Percentiles rank a stretch among this genome's conserved stretches.
phyloP scores from a whole-genome alignment of 805 yeast species.

The Sugiyamaella chiloensis region DNA sequence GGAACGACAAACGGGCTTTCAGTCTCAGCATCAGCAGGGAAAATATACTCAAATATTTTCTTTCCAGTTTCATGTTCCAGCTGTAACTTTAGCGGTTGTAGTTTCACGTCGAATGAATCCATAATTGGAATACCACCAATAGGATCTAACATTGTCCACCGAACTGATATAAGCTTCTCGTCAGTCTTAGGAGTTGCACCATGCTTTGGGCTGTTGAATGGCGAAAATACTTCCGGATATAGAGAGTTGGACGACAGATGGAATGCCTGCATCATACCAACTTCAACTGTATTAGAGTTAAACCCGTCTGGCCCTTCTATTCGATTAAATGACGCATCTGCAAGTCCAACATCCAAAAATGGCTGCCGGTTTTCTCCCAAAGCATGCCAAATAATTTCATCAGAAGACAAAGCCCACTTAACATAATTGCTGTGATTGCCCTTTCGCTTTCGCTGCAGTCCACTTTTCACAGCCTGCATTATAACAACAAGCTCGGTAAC shows the following conservation, averaged over 20 bases:
- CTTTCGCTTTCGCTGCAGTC: constrained; percentile 27
- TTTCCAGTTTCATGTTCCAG: constrained; percentile 70
- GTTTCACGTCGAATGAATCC: constrained; percentile 54
- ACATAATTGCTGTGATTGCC: constrained; percentile 32
- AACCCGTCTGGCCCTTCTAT: constrained; percentile 64
- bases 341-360: constrained; percentile 66
- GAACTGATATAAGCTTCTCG: constrained; percentile 41
- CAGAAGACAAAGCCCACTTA: constrained; percentile 58
- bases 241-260: constrained; percentile 55
- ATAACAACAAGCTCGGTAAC: constrained; percentile 32
- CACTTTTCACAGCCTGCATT: constrained; percentile 35
- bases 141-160: constrained; percentile 80
- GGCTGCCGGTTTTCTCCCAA: constrained; percentile 58
- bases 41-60: constrained; percentile 61
- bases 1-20: constrained; percentile 27
- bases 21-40: constrained; percentile 50
- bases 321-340: constrained; percentile 57
- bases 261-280: constrained; percentile 64
- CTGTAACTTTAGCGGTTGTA: constrained; percentile 68
- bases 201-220: constrained; percentile 35
- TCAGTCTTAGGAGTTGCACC: constrained; percentile 8
- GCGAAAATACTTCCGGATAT: constrained; percentile 70
- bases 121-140: constrained; percentile 90
- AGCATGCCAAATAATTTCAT: constrained; percentile 68
- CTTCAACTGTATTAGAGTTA: constrained; percentile 55